Evolutionary conservation across 2,329 filamentous ascomycete species (phyloP), one percentile per base, ranked within the genome.

Genomic region (Periconia macrospinosa): DNA sequence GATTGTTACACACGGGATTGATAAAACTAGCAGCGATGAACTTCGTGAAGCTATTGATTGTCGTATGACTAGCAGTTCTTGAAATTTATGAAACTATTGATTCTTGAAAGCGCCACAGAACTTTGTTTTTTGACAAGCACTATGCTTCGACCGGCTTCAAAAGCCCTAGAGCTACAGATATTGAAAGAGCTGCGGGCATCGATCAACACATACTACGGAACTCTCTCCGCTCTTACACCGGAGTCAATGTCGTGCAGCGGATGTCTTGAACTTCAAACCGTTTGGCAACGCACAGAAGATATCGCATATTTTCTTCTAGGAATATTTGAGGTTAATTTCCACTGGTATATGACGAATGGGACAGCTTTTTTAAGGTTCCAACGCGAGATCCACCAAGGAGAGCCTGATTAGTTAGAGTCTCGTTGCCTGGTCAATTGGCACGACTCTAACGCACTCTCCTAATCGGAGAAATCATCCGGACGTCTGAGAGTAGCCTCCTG

Each of bases 221-320:
- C n/a, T n/a, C n/a, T n/a, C n/a, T n/a, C n/a, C n/a, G n/a, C n/a
- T n/a, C n/a, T n/a, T n/a, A n/a, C n/a, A n/a, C n/a, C n/a, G n/a
- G n/a, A n/a, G n/a, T 13, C 8, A 56, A 51, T 37, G 49, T 59
- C 7, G 58, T 49, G 15, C 44, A 41, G 30, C 45, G 56, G 10
- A 55, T 57, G 47, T 50, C 42, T 2, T 67, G 65, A 64, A 56
- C 55, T 18, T 47, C 55, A 10, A 40, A 44, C 9, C 56, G 62
- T 11, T 13, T 53, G 5, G 60, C 64, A 0, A 60, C 43, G 49
- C 6, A 45, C 41, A 20, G 60, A 63, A 48, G 60, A 62, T 30
- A 49, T 51, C 19, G 60, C 57, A 14, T 63, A 62, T 30, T 56
- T 48, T 2, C 45, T 63, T 2, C 50, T 62, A n/a, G 60, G 60